Evolutionary conservation across 192 early-diverging fungal genomes (phyloP).

Genomic region (Cladochytrium replicatum): DNA sequence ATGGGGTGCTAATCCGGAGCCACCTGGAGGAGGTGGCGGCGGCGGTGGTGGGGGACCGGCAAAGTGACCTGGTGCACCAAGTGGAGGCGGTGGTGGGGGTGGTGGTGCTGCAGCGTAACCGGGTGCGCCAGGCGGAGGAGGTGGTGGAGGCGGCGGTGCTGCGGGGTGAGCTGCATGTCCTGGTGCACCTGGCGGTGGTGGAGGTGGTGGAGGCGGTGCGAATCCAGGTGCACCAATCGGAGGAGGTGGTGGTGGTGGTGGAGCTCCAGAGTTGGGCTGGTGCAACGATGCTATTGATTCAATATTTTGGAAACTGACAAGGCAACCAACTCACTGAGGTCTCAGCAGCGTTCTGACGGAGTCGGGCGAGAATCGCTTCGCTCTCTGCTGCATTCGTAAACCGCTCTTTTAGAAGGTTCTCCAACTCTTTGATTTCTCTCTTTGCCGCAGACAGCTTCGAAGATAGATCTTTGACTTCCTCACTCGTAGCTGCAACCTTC

Average conservation of each 20-base stretch:
- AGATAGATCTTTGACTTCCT: conserved; percentile 11
- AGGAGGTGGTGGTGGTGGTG: background rate
- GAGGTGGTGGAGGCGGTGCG: conserved; percentile 15
- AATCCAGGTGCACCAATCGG: background rate
- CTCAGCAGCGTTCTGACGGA: too few species aligned
- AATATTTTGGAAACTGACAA: too few species aligned
- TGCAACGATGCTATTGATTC: too few species aligned
- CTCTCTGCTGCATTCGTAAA: conserved; percentile 9
- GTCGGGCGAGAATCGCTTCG: too few species aligned
- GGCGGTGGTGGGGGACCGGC: conserved; percentile 6
- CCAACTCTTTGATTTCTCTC: conserved; percentile 17
- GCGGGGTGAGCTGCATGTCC: conserved; percentile 13
- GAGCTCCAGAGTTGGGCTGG: background rate
- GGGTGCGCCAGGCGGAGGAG: background rate
- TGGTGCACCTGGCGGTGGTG: conserved; percentile 13
- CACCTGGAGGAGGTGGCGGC: conserved; percentile 1
- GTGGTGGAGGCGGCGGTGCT: conserved; percentile 6
- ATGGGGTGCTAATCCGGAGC: conserved; percentile 13
- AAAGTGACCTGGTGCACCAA: background rate
- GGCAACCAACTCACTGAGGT: too few species aligned
- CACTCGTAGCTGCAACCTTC: conserved; percentile 5
- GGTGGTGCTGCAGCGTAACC: too few species aligned
- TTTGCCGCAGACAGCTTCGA: conserved; percentile 13
- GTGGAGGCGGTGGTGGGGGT: conserved; percentile 11
- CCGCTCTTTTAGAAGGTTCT: conserved; percentile 15